Evolutionary conservation across 1,284 basidiomycete genomes (phyloP), one percentile per base, ranked within the genome.

Genomic region (Apiotrichum siamense): DNA sequence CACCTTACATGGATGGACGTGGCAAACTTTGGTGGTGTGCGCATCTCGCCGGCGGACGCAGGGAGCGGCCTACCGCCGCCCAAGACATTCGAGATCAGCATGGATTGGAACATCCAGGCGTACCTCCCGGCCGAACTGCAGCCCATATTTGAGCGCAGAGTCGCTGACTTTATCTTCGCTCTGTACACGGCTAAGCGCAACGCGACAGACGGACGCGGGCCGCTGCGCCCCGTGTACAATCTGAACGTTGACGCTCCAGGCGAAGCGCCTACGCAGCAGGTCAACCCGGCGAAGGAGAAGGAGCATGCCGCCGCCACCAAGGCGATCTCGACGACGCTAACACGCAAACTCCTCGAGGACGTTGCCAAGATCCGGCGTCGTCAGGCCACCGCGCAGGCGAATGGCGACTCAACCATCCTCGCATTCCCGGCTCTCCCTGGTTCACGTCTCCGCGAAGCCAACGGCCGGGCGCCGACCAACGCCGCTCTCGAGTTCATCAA

Each of bases 1-100:
- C 92, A 89, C 67, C 77, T 98, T 21, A 74, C 97, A 9, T 96
- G 92, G 81, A 90, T 97, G 88, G 96, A 99, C 71, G 80, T 84
- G 20, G 89, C 91, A 36, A 99, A 98, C 71, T 84, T 87, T 72
- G 90, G 87, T 20, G 94, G 91, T 3, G 82, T 98, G 47, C 83
- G 93, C 35, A 91, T 90, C 62, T 47, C 72, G 5, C 83, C 86
- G 0, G 79, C 83, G 37, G 50, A 65, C 7, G 73, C 66, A 17
- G 54, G 65, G 44, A 57, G 56, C 50, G 52, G 54, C 26, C 49
- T 62, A 21, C 60, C 58, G 3, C 59, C 69, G 3, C 46, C 62
- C 1, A 37, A 60, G 15, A 57, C 64, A 38, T 66, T 71, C 52
- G 66, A 71, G 36, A 78, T 96, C 51, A 87, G 91, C 64, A 91